A percentile compares a stretch with the other conserved stretches of the same genome.
phyloP scores from a whole-genome alignment of 495 filamentous ascomycete genomes.

The Mytilinidion resinicola region DNA sequence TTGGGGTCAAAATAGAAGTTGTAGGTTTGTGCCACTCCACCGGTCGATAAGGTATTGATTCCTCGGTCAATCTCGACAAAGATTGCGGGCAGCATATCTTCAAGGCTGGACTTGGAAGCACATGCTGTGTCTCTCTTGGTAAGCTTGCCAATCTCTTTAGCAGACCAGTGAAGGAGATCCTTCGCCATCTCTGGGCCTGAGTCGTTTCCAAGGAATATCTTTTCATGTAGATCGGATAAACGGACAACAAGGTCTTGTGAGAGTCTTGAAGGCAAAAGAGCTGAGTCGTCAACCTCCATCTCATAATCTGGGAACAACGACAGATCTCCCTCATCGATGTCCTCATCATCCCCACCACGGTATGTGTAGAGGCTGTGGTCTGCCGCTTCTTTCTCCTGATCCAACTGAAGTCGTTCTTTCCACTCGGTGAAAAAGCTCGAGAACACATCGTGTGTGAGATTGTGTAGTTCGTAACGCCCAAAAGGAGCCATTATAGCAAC shows the following conservation, averaged over 20 bases:
- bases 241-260: slow-evolving; percentile 43
- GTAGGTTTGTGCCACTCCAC: slow-evolving; percentile 44
- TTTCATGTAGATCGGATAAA: slow-evolving; percentile 49
- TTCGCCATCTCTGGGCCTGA: slow-evolving; percentile 12
- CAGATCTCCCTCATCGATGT: slow-evolving; percentile 69
- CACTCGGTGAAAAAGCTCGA: slow-evolving; percentile 72
- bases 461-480: not conserved
- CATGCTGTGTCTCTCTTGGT: slow-evolving; percentile 9
- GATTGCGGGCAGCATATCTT: slow-evolving; percentile 43
- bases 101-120: not conserved
- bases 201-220: slow-evolving; percentile 38
- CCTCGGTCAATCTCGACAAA: slow-evolving; percentile 46
- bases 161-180: slow-evolving; percentile 19
- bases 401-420: slow-evolving; percentile 63
- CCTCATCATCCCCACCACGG: slow-evolving; percentile 63
- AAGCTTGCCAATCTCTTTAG: slow-evolving; percentile 5
- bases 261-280: slow-evolving; percentile 27
- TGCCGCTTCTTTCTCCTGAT: slow-evolving; percentile 62
- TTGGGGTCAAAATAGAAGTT: slow-evolving; percentile 89
- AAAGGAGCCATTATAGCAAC: not conserved
- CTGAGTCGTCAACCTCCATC: slow-evolving; percentile 31
- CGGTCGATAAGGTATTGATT: slow-evolving; percentile 47
- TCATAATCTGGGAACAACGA: slow-evolving; percentile 78
- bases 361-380: slow-evolving; percentile 76
- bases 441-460: slow-evolving; percentile 35